Evolutionary conservation across 345 rosid genomes (phyloP).

Genomic region (Eutrema heterophyllum): DNA sequence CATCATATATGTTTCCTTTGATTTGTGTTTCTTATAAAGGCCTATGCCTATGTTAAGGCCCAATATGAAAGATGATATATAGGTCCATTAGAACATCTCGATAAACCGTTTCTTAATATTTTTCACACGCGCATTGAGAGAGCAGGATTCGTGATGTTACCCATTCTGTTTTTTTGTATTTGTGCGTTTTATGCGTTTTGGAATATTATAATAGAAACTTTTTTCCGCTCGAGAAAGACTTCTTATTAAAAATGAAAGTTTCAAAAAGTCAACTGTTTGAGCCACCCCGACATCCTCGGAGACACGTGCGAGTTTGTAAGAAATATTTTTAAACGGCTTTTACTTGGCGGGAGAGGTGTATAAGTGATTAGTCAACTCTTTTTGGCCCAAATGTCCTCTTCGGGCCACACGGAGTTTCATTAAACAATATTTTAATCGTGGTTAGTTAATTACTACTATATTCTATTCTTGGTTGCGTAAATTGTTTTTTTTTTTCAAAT

Average conservation of each 20-base stretch:
- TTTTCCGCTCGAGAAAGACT: background rate
- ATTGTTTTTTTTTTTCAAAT: background rate
- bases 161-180: background rate
- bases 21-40: background rate
- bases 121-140: background rate
- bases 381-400: slow-evolving; percentile 4
- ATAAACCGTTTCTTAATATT: background rate
- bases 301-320: background rate
- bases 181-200: background rate
- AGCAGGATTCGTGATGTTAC: background rate
- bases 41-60: background rate
- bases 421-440: background rate
- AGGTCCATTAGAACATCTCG: background rate
- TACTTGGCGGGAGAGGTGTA: slow-evolving; percentile 17
- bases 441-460: background rate
- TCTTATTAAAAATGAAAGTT: background rate
- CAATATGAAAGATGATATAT: background rate
- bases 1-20: background rate
- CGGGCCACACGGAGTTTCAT: background rate
- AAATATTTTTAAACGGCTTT: slow-evolving; percentile 3
- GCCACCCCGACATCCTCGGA: slow-evolving; percentile 9
- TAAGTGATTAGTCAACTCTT: slow-evolving; percentile 7
- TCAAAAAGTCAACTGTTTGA: slow-evolving; percentile 9
- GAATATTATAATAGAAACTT: background rate
- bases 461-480: background rate